Conservation (phyloP, 1,284 basidiomycete species). For the Cystobasidiaceae sp. region DNA sequence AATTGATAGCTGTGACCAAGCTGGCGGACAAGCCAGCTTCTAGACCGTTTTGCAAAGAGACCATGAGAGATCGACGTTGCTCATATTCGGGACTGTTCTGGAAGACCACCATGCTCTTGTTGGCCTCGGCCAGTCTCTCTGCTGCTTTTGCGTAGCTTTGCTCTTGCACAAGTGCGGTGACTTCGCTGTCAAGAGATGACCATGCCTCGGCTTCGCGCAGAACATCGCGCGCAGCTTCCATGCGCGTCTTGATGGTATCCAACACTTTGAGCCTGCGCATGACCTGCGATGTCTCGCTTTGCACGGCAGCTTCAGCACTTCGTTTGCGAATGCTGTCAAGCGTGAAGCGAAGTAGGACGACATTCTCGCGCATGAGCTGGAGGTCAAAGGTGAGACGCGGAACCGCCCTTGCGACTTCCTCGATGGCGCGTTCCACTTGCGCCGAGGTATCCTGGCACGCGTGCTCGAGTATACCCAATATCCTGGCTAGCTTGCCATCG, state of each 20-base stretch:
- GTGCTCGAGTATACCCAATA: conserved; percentile 71
- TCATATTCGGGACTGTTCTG: conserved; percentile 82
- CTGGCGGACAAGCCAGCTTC: conserved; percentile 82
- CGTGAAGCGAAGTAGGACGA: conserved; percentile 61
- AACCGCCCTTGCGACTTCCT: conserved; percentile 79
- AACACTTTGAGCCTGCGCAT: conserved; percentile 70
- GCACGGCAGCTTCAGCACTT: conserved; percentile 23
- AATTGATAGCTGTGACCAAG: conserved; percentile 71
- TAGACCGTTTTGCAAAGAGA: conserved; percentile 85
- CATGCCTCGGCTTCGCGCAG: conserved; percentile 86
- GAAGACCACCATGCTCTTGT: conserved; percentile 79
- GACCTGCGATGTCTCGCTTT: conserved; percentile 43
- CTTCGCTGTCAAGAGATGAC: conserved; percentile 86
- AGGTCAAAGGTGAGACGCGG: conserved; percentile 86
- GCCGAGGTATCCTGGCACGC: conserved; percentile 79
- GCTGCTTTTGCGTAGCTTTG: conserved; percentile 74
- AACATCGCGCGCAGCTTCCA: conserved; percentile 79
- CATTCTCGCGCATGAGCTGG: conserved; percentile 89
- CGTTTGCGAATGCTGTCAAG: conserved; percentile 42
- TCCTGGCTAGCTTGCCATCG: conserved; percentile 64
- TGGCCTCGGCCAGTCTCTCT: conserved; percentile 77
- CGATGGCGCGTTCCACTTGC: conserved; percentile 75
- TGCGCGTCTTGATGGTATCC: conserved; percentile 74
- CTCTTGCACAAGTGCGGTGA: conserved; percentile 68
- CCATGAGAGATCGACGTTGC: conserved; percentile 70